Base-by-base conservation (phyloP, 345 rosid genomes). In the Salix suchowensis region DNA sequence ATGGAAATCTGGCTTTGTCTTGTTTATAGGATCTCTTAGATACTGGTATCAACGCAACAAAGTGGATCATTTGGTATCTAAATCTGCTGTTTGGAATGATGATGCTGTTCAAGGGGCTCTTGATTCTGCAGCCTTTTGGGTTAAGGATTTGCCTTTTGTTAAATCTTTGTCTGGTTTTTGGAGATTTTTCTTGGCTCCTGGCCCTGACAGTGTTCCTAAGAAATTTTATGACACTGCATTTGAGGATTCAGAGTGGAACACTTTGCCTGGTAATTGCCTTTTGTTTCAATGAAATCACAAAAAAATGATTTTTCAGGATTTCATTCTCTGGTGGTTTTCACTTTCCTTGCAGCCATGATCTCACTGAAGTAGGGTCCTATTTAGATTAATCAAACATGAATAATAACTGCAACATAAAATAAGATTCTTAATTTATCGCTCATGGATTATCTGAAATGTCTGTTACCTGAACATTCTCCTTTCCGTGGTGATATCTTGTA, bases 31-130 rank as follows among this genome's bases (percentile, higher is more conserved):
- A 50, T 89, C 98, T 75, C 90, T 92, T 81, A 89, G 78, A 83
- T 91, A 88, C 77, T 92, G 99, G 99, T 88, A 83, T 39, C 89
- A 90, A 71, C 90, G 97, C 65, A 92, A 86, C 70, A 91, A 90
- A 80, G 98, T 88, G 71, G 96, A 92, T 79, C 85, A 84, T 78
- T 77, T 85, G 12, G 85, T 81, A 65, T 84, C 97, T 23, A 87
- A 89, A 62, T 67, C 89, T 69, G 95, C 98, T 79, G 91, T 87
- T 82, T 96, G 99, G 99, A 85, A 91, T 34, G 99, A 96, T 74
- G 93, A 89, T 82, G 91, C 99, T 62, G 89, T 93, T 32, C 87
- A 81, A 74, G 87, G 66, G 67, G 92, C 97, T 74, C 94, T 96
- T 67, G 92, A 86, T 21, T 85, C 84, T 71, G 94, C 98, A 74